Evolutionary conservation across 768 basidiomycete genomes (phyloP).

Genomic region (Thelephora ganbajun): DNA sequence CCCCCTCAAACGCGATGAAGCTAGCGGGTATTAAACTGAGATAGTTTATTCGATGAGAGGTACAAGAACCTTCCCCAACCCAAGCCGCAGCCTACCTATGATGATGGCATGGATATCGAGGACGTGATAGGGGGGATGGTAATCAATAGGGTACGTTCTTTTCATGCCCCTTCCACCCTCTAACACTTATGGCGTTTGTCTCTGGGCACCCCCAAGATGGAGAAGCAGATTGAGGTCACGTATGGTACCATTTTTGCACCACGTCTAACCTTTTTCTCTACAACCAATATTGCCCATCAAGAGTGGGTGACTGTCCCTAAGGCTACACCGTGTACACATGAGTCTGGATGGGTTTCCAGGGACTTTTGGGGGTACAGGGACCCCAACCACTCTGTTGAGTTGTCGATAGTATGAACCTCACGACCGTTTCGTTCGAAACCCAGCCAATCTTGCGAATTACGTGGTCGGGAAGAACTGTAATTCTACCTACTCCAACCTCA

Average conservation of each 20-base stretch:
- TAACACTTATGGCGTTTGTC: conserved; percentile 10
- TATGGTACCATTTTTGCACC: conserved; percentile 51
- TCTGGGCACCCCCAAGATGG: conserved; percentile 61
- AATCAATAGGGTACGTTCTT: conserved; percentile 41
- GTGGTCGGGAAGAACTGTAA: no score
- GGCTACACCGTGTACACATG: no score
- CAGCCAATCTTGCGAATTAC: no score
- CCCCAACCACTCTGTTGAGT: no score
- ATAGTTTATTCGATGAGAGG: conserved; percentile 81
- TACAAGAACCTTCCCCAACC: conserved; percentile 68
- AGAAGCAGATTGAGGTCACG: conserved; percentile 71
- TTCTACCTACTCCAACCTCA: no score
- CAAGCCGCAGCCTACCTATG: conserved; percentile 25
- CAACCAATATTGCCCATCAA: no score
- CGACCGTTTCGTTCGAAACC: no score
- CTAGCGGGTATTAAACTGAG: conserved; percentile 78
- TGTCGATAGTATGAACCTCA: no score
- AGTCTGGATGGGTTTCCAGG: no score
- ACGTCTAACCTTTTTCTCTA: no score
- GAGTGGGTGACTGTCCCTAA: no score
- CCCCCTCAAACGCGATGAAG: conserved; percentile 78
- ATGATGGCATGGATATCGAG: conserved; percentile 51
- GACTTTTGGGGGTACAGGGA: no score
- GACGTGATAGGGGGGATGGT: conserved; percentile 54
- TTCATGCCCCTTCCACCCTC: conserved; percentile 6